Percentiles rank a stretch among this genome's conserved stretches.
Evolutionary conservation across 2,329 filamentous ascomycete species (phyloP).

Genomic region (Penicillium nordicum): DNA sequence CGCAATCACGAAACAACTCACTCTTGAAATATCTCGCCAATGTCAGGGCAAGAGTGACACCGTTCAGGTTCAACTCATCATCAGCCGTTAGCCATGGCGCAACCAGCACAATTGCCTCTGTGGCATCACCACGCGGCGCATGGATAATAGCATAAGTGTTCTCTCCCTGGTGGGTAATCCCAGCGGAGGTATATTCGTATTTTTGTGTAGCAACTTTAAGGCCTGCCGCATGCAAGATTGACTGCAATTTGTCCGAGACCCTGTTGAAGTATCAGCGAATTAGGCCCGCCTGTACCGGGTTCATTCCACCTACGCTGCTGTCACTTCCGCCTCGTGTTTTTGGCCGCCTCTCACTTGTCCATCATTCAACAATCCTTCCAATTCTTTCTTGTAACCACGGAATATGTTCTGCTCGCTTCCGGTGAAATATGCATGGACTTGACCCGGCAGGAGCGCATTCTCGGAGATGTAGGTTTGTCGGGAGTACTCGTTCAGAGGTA

Average conservation of each 20-base stretch:
- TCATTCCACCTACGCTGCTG: constrained; percentile 27
- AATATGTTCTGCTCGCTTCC: constrained; percentile 96
- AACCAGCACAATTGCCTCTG: constrained; percentile 90
- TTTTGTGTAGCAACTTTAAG: constrained; percentile 85
- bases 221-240: constrained; percentile 72
- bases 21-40: constrained; percentile 92
- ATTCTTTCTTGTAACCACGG: constrained; percentile 81
- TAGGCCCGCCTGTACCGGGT: neutral
- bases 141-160: constrained; percentile 93
- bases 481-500: constrained; percentile 88
- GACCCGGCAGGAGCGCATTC: constrained; percentile 89
- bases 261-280: constrained; percentile 25
- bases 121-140: constrained; percentile 90
- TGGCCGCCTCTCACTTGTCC: constrained; percentile 30
- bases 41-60: constrained; percentile 79
- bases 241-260: constrained; percentile 68
- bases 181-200: constrained; percentile 79
- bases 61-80: constrained; percentile 75
- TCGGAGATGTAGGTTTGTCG: constrained; percentile 94
- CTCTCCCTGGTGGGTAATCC: constrained; percentile 70
- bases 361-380: constrained; percentile 52
- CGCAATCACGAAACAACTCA: constrained; percentile 35
- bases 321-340: constrained; percentile 21
- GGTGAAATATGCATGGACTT: constrained; percentile 96
- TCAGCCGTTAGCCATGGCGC: constrained; percentile 84